These are phyloP conservation scores for Penicillium egyptiacum DNA, from an alignment of 495 filamentous ascomycete genomes.

Conservation along the genomic window DNA sequence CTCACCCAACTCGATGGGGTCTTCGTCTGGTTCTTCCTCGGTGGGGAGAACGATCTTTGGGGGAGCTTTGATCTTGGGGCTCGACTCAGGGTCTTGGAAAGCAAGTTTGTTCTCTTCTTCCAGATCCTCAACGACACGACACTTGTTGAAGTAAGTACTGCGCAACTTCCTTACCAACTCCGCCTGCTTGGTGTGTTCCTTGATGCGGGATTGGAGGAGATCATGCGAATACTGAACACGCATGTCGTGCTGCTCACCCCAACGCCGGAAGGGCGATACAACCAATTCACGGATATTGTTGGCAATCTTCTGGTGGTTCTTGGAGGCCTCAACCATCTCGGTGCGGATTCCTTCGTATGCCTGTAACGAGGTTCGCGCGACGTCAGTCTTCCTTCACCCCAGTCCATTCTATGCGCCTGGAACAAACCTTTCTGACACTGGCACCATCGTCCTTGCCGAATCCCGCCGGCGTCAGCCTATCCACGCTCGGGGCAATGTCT, in stretches of 20 bases:
- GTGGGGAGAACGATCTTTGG: conserved; percentile 64
- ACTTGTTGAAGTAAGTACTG: conserved; percentile 98
- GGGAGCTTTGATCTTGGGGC: conserved; percentile 48
- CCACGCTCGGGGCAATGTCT: conserved; percentile 79
- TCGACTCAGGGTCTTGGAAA: conserved; percentile 78
- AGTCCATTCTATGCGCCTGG: neutral
- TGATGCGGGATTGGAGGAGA: conserved; percentile 84
- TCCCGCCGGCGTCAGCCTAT: conserved; percentile 72
- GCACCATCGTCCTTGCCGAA: conserved; percentile 94
- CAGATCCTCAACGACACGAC: conserved; percentile 88
- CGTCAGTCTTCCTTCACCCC: conserved; percentile 11
- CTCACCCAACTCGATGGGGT: conserved; percentile 88
- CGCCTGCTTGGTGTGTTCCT: conserved; percentile 87
- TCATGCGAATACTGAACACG: conserved; percentile 93
- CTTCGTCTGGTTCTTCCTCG: conserved; percentile 61
- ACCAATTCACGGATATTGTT: conserved; percentile 95
- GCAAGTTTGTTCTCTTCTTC: conserved; percentile 98
- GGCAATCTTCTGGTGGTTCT: conserved; percentile 90
- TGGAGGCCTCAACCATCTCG: conserved; percentile 90
- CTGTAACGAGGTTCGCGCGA: conserved; percentile 41
- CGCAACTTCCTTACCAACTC: conserved; percentile 88
- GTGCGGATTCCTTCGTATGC: conserved; percentile 93
- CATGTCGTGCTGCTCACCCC: conserved; percentile 90
- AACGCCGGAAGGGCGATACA: conserved; percentile 86
- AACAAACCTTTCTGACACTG: conserved; percentile 83